A percentile compares a stretch with the other conserved stretches of the same genome.
Evolutionary conservation across 139 green algal species (phyloP).

Genomic region (Picochlorum sp.): DNA sequence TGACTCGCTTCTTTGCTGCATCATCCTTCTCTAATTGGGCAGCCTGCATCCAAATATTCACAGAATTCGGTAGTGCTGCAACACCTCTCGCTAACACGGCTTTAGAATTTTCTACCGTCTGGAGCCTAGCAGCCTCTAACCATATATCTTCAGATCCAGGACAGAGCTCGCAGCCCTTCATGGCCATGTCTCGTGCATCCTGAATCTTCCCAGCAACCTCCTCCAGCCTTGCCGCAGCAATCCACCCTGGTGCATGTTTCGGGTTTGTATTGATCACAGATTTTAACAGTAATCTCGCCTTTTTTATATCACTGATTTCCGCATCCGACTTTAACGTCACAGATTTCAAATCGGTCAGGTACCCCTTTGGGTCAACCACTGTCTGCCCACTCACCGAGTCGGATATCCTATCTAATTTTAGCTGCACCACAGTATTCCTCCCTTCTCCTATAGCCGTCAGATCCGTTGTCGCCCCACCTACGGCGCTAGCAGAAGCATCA

Average conservation of each 20-base stretch:
- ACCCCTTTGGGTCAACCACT: constrained; percentile 96
- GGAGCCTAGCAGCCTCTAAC: constrained; percentile 89
- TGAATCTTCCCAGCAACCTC: constrained; percentile 60
- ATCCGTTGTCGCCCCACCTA: constrained; percentile 63
- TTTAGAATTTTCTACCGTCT: constrained; percentile 67
- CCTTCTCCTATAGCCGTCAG: constrained; percentile 86
- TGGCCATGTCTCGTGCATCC: constrained; percentile 43
- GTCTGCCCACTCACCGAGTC: constrained; percentile 90
- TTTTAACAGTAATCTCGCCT: constrained; percentile 92
- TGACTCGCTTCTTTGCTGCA: constrained; percentile 72
- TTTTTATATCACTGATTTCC: constrained; percentile 98
- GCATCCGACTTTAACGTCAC: constrained; percentile 67
- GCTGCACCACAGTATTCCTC: constrained; percentile 64
- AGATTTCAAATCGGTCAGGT: constrained; percentile 90
- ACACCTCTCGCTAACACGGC: constrained; percentile 84
- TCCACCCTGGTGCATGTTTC: constrained; percentile 92
- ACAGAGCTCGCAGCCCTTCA: constrained; percentile 88
- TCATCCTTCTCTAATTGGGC: constrained; percentile 66
- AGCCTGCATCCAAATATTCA: constrained; percentile 90
- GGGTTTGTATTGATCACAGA: constrained; percentile 94
- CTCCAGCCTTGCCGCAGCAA: constrained; percentile 85
- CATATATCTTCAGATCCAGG: constrained; percentile 94
- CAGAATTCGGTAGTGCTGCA: constrained; percentile 57
- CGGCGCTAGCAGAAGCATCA: constrained; percentile 29
- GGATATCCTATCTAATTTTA: constrained; percentile 92